These are phyloP conservation scores for Coemansia sp. DNA, from an alignment of 192 early-diverging fungal species.

Conservation along the genomic window DNA sequence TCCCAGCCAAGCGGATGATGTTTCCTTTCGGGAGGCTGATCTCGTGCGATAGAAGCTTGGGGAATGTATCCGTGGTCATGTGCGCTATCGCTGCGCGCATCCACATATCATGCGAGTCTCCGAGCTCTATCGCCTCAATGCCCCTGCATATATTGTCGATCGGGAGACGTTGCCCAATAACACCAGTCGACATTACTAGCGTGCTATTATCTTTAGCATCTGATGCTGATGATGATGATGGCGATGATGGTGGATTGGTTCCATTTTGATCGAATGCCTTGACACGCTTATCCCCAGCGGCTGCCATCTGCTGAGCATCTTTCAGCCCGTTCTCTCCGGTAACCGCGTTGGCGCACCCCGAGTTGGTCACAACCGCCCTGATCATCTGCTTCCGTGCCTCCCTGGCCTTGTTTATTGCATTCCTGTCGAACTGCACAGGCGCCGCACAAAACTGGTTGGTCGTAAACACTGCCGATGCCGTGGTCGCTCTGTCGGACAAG, in stretches of 20 bases:
- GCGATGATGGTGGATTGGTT: background rate
- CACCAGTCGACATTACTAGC: conserved; percentile 95
- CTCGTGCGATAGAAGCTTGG: conserved; percentile 76
- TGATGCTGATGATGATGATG: background rate
- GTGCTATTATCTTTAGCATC: conserved; percentile 15
- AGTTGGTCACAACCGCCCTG: conserved; percentile 71
- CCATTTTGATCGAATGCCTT: conserved; percentile 20
- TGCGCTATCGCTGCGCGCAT: conserved; percentile 77
- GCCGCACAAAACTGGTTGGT: conserved; percentile 91
- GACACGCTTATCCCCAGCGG: conserved; percentile 59
- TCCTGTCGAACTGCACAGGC: conserved; percentile 74
- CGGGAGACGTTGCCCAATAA: conserved; percentile 88
- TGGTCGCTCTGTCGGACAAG: conserved; percentile 67
- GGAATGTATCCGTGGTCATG: conserved; percentile 99
- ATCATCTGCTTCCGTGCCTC: conserved; percentile 51
- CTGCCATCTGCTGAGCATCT: conserved; percentile 73
- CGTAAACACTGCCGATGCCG: conserved; percentile 89
- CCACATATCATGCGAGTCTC: conserved; percentile 70
- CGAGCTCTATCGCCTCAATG: conserved; percentile 48
- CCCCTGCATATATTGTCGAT: conserved; percentile 82
- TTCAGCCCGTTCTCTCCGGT: conserved; percentile 81
- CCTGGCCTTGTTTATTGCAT: conserved; percentile 57
- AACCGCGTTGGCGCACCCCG: conserved; percentile 95
- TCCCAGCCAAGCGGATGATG: conserved; percentile 78
- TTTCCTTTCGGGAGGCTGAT: conserved; percentile 14